Base-by-base conservation (phyloP, 768 basidiomycete species). In the Amanita polypyramis region DNA sequence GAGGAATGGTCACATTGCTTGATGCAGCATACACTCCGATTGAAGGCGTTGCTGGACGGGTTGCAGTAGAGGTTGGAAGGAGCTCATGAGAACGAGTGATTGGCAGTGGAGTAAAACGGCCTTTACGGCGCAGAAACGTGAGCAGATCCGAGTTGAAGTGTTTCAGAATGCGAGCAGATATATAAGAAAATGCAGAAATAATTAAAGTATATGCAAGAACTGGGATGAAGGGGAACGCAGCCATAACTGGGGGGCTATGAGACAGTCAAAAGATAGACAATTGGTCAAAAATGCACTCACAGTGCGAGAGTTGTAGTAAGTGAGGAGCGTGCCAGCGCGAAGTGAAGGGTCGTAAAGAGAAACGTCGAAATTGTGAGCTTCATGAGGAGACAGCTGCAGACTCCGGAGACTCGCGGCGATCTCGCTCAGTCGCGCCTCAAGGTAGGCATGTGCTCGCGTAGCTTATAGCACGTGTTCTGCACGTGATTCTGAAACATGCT, bases 401-500 rank as follows among this genome's bases (percentile, higher is more conserved):
- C 25, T 10, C 23, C 8, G 32, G n/a, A n/a, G n/a, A 11, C 43
- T 34, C 15, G 9, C 0, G 4, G 15, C 17, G 38, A 25, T 25
- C 34, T 29, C n/a, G n/a, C n/a, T n/a, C n/a, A n/a, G 36, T 30
- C 46, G 46, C 29, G 27, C 46, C 46, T 38, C 27, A 23, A 47
- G 46, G 46, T 17, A 30, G 27, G 30, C 46, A 47, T 47, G 46
- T 40, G 36, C 37, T 19, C 20, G 46, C 46, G 27, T 38, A 40
- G n/a, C n/a, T 39, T 39, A 47, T 45, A 3, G 23, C 46, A 47
- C 46, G 46, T 47, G 46, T 30, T n/a, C 25, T 5, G 1, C 46
- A 47, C 25, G 23, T 39, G 57, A 58, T 62, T 62, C 54, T 59
- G 59, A 60, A 5, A 46, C 50, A 9, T 34, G 21, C 8, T 30